Base-by-base conservation (phyloP, 1,284 basidiomycete genomes). In the Mycena sp. region DNA sequence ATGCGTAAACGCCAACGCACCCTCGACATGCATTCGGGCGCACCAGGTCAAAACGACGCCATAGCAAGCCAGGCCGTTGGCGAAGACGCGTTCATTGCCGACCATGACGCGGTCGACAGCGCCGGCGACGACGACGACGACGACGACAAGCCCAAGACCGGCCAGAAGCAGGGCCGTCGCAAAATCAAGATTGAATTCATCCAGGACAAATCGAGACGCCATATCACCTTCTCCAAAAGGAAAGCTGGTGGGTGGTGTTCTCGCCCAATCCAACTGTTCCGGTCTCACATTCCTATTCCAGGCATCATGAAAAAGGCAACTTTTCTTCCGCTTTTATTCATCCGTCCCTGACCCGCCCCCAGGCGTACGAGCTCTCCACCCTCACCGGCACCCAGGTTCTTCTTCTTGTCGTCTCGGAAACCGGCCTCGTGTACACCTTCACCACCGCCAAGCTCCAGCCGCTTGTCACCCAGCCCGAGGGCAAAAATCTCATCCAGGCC, bases 151-250 rank as follows among this genome's bases (percentile, higher is more conserved):
- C 85, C 85, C 69, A 87, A 87, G 77, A 80, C 83, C 43, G 91
- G 92, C 83, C 93, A 93, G 87, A 93, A 93, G 83, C 90, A 92
- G n/a, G 94, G 95, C 59, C 85, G 97, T 71, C 86, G 97, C 73
- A 99, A 99, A 89, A 99, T 99, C 82, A 94, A 97, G 87, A 99
- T 99, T 82, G 96, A 99, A 83, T 99, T 98, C 84, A 99, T 99
- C 80, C 92, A 96, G 80, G 97, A 99, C 85, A 98, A 98, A 87
- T 95, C 94, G 76, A 88, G 96, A 80, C 88, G 96, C 82, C 97
- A 99, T 85, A 99, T 99, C 82, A 99, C 97, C 69, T 99, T 99
- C 87, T 95, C 93, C 82, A 99, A 99, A 88, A 91, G 97, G 81
- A 99, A 99, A 86, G 96, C 97, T 74, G 97, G 95, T 92, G 80